Percentiles rank a stretch among this genome's conserved stretches.
These are phyloP conservation scores for Paulownia fortunei DNA, from an alignment of 257 asterid genomes.

Conservation along the genomic window DNA sequence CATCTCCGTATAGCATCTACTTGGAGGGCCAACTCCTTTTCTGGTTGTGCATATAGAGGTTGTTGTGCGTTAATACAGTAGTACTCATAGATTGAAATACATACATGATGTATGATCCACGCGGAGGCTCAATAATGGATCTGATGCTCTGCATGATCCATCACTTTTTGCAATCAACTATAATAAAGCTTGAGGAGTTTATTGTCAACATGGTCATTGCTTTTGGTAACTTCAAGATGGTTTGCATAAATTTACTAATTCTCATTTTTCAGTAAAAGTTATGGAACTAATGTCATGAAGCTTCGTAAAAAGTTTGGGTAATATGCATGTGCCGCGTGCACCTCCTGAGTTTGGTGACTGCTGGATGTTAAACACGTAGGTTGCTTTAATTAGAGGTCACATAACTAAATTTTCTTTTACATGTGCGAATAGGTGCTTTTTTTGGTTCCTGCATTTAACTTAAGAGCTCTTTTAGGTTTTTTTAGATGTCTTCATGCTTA, in stretches of 20 bases:
- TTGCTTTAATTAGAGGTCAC: constrained; percentile 8
- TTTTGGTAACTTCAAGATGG: neutral
- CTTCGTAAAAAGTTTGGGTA: neutral
- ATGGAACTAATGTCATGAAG: neutral
- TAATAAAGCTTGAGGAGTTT: neutral
- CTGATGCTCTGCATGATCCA: neutral
- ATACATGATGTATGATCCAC: neutral
- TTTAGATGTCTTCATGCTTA: neutral
- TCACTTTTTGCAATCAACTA: neutral
- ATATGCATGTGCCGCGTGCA: neutral
- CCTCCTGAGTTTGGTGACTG: neutral
- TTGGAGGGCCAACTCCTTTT: neutral
- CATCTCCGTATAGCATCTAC: neutral
- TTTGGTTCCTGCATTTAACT: neutral
- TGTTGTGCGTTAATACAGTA: neutral
- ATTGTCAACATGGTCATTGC: constrained; percentile 4
- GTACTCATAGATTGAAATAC: neutral
- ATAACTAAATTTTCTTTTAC: neutral
- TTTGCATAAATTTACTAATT: neutral
- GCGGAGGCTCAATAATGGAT: neutral
- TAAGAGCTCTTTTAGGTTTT: neutral
- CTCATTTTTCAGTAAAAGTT: neutral
- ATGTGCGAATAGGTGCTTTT: neutral
- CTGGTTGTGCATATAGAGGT: neutral
- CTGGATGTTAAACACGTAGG: neutral